Evolutionary conservation across 306 rosid species (phyloP).

Genomic region (Begonia peltatifolia): DNA sequence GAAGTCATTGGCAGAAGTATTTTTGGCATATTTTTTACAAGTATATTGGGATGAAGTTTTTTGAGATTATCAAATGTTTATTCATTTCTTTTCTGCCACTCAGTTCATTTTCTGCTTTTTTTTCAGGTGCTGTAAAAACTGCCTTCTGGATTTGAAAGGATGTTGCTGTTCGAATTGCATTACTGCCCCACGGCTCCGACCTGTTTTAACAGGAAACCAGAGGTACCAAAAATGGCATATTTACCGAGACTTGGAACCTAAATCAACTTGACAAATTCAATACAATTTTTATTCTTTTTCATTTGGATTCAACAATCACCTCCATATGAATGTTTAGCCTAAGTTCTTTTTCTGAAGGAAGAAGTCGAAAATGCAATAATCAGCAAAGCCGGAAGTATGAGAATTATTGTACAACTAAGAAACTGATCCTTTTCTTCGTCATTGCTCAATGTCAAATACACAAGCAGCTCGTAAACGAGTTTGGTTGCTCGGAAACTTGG

Average conservation of each 20-base stretch:
- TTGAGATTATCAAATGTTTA: background rate
- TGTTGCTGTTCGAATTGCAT: slow-evolving; percentile 71
- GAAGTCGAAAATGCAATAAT: no score
- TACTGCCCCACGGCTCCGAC: slow-evolving; percentile 67
- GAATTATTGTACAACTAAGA: no score
- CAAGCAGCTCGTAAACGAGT: no score
- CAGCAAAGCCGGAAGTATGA: no score
- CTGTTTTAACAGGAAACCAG: slow-evolving; percentile 42
- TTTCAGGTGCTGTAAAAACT: slow-evolving; percentile 61
- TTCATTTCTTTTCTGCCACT: background rate
- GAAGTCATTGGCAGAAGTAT: background rate
- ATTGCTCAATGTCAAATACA: no score
- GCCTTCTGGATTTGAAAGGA: slow-evolving; percentile 52
- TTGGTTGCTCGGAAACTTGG: no score
- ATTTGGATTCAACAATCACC: no score
- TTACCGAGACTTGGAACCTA: slow-evolving; percentile 45
- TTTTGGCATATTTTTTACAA: background rate
- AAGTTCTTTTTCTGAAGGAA: no score
- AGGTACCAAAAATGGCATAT: slow-evolving; percentile 76
- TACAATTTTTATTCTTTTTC: no score
- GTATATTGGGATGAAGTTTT: background rate
- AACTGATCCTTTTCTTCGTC: no score
- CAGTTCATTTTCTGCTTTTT: slow-evolving; percentile 1
- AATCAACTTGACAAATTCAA: slow-evolving; percentile 9
- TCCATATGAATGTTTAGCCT: no score